Evolutionary conservation across 2,329 filamentous ascomycete species (phyloP).

Genomic region (Sarocladiaceae sp.): DNA sequence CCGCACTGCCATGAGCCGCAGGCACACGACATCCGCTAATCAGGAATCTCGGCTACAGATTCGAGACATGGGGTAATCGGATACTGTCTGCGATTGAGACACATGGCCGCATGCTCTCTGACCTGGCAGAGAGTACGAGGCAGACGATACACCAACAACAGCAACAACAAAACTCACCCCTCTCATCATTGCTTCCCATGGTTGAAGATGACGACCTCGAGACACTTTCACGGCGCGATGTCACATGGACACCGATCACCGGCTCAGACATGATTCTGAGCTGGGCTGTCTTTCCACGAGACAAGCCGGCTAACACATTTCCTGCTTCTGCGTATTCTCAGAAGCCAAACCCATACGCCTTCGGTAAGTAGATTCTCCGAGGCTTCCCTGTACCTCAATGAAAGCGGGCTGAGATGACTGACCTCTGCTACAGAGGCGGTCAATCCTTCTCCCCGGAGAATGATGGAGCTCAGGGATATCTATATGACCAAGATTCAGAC

Average conservation of each 20-base stretch:
- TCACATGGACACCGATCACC: slow-evolving; percentile 13
- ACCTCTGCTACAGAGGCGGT: neutral
- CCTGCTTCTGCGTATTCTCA: slow-evolving; percentile 11
- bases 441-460: slow-evolving; percentile 10
- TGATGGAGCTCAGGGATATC: slow-evolving; percentile 11
- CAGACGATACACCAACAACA: slow-evolving; percentile 5
- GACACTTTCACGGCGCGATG: slow-evolving; percentile 12
- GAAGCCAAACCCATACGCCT: slow-evolving; percentile 12
- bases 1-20: too few relatives aligned
- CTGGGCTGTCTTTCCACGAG: slow-evolving; percentile 12
- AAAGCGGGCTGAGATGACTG: neutral
- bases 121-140: slow-evolving; percentile 9
- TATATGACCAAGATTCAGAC: slow-evolving; percentile 12
- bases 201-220: slow-evolving; percentile 12
- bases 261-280: slow-evolving; percentile 13
- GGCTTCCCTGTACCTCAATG: neutral
- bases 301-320: slow-evolving; percentile 11
- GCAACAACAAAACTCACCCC: slow-evolving; percentile 9
- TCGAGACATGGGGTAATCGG: slow-evolving; percentile 13
- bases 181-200: slow-evolving; percentile 4
- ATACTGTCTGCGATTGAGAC: slow-evolving; percentile 13
- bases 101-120: slow-evolving; percentile 11
- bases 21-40: neutral
- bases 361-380: slow-evolving; percentile 7
- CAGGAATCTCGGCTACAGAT: slow-evolving; percentile 3